phyloP scores from a whole-genome alignment of 2,329 filamentous ascomycete species.

The Penicillium sp. region DNA sequence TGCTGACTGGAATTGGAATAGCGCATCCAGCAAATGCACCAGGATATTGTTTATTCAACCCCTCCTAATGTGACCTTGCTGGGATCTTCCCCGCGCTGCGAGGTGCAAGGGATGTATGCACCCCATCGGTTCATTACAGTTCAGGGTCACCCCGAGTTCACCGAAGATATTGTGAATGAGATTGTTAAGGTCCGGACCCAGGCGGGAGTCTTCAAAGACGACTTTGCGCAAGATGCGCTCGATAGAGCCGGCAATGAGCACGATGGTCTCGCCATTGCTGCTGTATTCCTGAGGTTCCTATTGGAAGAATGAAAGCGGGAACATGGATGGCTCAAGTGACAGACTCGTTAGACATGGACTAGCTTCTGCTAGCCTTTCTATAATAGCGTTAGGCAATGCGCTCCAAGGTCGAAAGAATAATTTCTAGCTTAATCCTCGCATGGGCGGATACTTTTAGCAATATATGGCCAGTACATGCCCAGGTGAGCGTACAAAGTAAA shows the following conservation, averaged over 20 bases:
- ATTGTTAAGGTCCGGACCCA: constrained; percentile 66
- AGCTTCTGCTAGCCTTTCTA: no score
- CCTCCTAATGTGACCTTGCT: constrained; percentile 65
- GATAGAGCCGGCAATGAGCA: constrained; percentile 67
- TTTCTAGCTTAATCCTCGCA: no score
- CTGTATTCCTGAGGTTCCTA: constrained; percentile 76
- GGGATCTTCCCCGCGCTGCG: constrained; percentile 66
- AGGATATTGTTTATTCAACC: constrained; percentile 69
- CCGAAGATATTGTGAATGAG: constrained; percentile 68
- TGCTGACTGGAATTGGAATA: constrained; percentile 12
- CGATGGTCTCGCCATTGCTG: constrained; percentile 75
- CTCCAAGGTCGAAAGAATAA: no score
- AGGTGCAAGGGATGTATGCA: constrained; percentile 78
- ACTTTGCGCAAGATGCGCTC: constrained; percentile 69
- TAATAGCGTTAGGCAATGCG: no score
- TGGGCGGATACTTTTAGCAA: no score
- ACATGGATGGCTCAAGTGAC: background rate
- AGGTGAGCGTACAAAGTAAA: no score
- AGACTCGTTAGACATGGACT: no score
- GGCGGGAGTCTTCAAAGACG: constrained; percentile 69
- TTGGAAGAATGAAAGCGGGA: constrained; percentile 49
- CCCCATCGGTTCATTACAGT: constrained; percentile 70
- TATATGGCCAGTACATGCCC: no score
- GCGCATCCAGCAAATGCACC: constrained; percentile 79
- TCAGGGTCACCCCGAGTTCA: constrained; percentile 88